Conservation (phyloP, 768 basidiomycete species). For the Trametes gibbosa region DNA sequence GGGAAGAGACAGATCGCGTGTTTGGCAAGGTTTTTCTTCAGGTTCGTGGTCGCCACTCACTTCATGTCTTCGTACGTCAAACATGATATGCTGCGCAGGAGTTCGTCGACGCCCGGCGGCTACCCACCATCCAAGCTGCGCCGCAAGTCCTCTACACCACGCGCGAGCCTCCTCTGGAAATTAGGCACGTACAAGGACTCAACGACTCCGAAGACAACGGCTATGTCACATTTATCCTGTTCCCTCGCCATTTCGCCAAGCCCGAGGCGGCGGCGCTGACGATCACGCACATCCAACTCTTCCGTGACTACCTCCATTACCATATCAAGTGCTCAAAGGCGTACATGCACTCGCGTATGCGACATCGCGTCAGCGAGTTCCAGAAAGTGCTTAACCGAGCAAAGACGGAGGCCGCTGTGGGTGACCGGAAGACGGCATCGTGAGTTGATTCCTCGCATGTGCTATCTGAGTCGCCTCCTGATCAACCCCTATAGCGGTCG, state of each 20-base stretch:
- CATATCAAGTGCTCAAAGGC: slow-evolving; percentile 99
- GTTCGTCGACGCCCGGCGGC: slow-evolving; percentile 97
- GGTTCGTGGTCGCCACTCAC: slow-evolving; percentile 40
- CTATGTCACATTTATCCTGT: slow-evolving; percentile 97
- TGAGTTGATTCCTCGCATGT: slow-evolving; percentile 34
- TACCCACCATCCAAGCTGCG: slow-evolving; percentile 91
- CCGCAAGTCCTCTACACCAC: slow-evolving; percentile 96
- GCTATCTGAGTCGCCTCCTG: background rate
- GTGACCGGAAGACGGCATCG: slow-evolving; percentile 91
- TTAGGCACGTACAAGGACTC: slow-evolving; percentile 80
- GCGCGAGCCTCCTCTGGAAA: slow-evolving; percentile 95
- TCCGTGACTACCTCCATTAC: slow-evolving; percentile 99
- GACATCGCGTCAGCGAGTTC: slow-evolving; percentile 91
- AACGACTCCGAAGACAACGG: slow-evolving; percentile 85
- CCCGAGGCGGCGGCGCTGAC: slow-evolving; percentile 65
- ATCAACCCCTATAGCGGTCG: slow-evolving; percentile 9
- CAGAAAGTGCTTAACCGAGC: slow-evolving; percentile 94
- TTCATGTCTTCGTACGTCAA: background rate
- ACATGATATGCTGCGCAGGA: slow-evolving; percentile 49
- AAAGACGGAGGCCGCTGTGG: slow-evolving; percentile 82
- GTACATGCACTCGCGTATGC: slow-evolving; percentile 98
- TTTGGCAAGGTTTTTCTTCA: slow-evolving; percentile 98
- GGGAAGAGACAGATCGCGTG: slow-evolving; percentile 95
- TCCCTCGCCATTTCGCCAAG: slow-evolving; percentile 91
- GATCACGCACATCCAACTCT: slow-evolving; percentile 93